phyloP scores from a whole-genome alignment of 495 filamentous ascomycete species.

The Penicillium desertorum region DNA sequence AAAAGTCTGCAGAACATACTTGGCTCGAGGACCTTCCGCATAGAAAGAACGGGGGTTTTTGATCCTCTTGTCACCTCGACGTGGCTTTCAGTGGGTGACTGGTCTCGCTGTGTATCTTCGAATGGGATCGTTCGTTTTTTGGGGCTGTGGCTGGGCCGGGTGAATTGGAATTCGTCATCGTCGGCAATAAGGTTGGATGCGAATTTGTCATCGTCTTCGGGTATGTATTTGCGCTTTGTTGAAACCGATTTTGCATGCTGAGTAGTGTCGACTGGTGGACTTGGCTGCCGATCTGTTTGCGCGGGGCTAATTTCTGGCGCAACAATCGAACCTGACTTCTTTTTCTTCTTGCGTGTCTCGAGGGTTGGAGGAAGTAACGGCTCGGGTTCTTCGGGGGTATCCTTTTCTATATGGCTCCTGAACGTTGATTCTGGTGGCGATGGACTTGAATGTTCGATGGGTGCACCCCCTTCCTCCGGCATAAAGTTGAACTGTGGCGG shows the following conservation, averaged over 20 bases:
- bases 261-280: background rate
- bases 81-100: conserved; percentile 24
- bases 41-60: conserved; percentile 20
- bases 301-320: background rate
- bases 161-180: conserved; percentile 54
- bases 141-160: conserved; percentile 24
- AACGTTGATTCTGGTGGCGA: conserved; percentile 5
- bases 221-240: conserved; percentile 64
- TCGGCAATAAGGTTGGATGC: conserved; percentile 24
- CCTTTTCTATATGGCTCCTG: conserved; percentile 6
- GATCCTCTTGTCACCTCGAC: conserved; percentile 19
- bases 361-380: conserved; percentile 34
- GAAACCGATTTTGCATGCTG: conserved; percentile 47
- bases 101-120: conserved; percentile 12
- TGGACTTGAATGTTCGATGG: conserved; percentile 57
- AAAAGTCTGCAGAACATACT: conserved; percentile 45
- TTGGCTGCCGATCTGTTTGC: background rate
- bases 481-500: conserved; percentile 64
- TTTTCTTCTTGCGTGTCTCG: conserved; percentile 45
- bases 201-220: conserved; percentile 48
- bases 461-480: conserved; percentile 55
- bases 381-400: conserved; percentile 9
- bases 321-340: conserved; percentile 25
- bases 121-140: conserved; percentile 13
- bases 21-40: conserved; percentile 58